Base-by-base conservation (phyloP, 306 rosid species). In the Castanospermum australe region DNA sequence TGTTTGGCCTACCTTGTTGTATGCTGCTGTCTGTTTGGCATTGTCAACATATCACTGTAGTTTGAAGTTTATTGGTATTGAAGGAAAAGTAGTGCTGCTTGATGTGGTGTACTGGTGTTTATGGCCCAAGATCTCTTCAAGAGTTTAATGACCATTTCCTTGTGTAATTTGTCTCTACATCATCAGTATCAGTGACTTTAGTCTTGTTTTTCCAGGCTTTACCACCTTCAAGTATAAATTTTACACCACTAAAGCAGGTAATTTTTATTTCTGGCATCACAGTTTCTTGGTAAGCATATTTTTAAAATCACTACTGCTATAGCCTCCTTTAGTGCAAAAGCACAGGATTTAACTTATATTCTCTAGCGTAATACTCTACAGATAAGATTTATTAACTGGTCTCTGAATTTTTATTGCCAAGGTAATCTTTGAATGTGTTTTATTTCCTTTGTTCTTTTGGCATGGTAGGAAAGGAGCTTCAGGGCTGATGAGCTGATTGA, bases 401-500 rank as follows among this genome's bases (percentile, higher is more conserved):
- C 55, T 30, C 36, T 52, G 18, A 67, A 30, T 57, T 17, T 80
- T 74, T 73, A 22, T 36, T 28, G 30, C 78, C 30, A 57, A 67
- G 20, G 52, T 80, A 36, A 80, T 75, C 22, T 32, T 79, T 39
- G 36, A 36, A 39, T 24, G 5, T 73, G 28, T 61, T 28, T 30
- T 28, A n/a, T 41, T 52, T 41, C 32, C 17, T 63, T 63, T 65
- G 63, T 70, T 42, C 60, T 66, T 60, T 66, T 69, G 69, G 21
- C 66, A 68, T 45, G 79, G 70, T 67, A 95, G 99, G 88, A 71
- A 70, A 95, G 85, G 77, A 91, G 69, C 80, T 92, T 92, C 84
- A 88, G 90, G 83, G 99, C 98, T 71, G 92, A 88, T 70, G 93
- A 92, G 64, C 92, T 95, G 55, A 92, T 95, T 97, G 97, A 94